A percentile compares a stretch with the other conserved stretches of the same genome.
These are phyloP conservation scores for Magnolia sinica DNA, from an alignment of 164 flowering plant genomes.

Conservation along the genomic window DNA sequence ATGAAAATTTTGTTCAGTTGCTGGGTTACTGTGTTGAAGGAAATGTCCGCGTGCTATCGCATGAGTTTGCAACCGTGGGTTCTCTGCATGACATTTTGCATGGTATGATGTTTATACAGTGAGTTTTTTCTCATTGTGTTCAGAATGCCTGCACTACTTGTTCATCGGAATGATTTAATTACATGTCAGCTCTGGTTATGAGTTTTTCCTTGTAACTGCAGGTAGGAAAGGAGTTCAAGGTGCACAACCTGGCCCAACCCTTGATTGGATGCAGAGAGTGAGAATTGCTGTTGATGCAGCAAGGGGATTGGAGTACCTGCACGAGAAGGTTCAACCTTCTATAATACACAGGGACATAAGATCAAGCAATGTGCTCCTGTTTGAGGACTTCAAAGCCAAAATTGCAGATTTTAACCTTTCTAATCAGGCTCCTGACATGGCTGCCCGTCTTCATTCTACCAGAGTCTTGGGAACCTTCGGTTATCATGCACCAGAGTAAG, in stretches of 20 bases:
- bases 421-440: conserved; percentile 99
- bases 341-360: conserved; percentile 94
- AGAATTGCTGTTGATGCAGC: conserved; percentile 95
- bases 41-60: conserved; percentile 70
- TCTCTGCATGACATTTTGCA: conserved; percentile 93
- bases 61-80: conserved; percentile 95
- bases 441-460: conserved; percentile 99
- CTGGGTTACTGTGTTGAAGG: conserved; percentile 93
- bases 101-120: conserved; percentile 39
- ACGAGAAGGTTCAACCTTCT: conserved; percentile 86
- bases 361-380: conserved; percentile 92
- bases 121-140: background rate
- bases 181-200: background rate
- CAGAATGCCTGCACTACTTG: background rate
- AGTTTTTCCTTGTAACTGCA: conserved; percentile 19
- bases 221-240: conserved; percentile 99
- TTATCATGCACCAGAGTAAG: conserved; percentile 98
- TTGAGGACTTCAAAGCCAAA: conserved; percentile 94
- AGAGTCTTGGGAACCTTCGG: conserved; percentile 97
- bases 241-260: conserved; percentile 95
- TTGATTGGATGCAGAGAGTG: conserved; percentile 96
- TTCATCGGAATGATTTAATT: background rate
- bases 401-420: conserved; percentile 95
- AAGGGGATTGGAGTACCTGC: conserved; percentile 85
- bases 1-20: conserved; percentile 82